phyloP scores from a whole-genome alignment of 805 yeast species.

The Kuraishia floccosa region DNA sequence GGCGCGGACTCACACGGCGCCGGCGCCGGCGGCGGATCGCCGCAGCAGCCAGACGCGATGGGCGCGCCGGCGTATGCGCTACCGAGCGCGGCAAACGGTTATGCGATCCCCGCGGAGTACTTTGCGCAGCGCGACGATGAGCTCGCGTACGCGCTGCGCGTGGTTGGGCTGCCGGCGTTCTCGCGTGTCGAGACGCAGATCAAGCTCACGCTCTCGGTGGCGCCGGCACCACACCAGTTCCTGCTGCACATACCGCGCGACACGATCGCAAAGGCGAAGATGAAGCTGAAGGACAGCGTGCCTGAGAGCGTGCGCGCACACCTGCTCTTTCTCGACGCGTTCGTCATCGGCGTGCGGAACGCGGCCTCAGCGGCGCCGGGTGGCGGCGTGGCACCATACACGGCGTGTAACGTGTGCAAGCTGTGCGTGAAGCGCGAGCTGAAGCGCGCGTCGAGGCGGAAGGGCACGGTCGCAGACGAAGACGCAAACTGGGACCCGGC shows the following conservation, averaged over 20 bases:
- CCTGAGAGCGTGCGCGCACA: slow-evolving; percentile 38
- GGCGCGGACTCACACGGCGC: too few species aligned
- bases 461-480: slow-evolving; percentile 65
- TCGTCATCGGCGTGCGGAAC: slow-evolving; percentile 33
- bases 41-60: slow-evolving; percentile 20
- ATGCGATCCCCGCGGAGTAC: slow-evolving; percentile 16
- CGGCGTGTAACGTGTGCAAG: slow-evolving; percentile 64
- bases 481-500: slow-evolving; percentile 69
- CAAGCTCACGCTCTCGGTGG: slow-evolving; percentile 54
- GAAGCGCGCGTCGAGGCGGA: slow-evolving; percentile 88
- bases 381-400: slow-evolving; percentile 6
- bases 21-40: too few species aligned
- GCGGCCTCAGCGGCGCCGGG: not conserved
- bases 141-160: slow-evolving; percentile 36
- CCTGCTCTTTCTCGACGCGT: slow-evolving; percentile 63
- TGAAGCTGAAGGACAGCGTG: slow-evolving; percentile 41
- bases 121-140: slow-evolving; percentile 8
- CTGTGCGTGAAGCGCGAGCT: slow-evolving; percentile 90
- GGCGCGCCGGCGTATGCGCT: not conserved
- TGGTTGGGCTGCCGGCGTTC: slow-evolving; percentile 60
- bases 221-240: slow-evolving; percentile 69
- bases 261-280: slow-evolving; percentile 77
- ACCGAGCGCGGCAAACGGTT: not conserved
- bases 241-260: slow-evolving; percentile 77
- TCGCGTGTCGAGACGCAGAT: slow-evolving; percentile 96